Conservation (phyloP, 2,329 filamentous ascomycete species). For the Neonectria punicea region DNA sequence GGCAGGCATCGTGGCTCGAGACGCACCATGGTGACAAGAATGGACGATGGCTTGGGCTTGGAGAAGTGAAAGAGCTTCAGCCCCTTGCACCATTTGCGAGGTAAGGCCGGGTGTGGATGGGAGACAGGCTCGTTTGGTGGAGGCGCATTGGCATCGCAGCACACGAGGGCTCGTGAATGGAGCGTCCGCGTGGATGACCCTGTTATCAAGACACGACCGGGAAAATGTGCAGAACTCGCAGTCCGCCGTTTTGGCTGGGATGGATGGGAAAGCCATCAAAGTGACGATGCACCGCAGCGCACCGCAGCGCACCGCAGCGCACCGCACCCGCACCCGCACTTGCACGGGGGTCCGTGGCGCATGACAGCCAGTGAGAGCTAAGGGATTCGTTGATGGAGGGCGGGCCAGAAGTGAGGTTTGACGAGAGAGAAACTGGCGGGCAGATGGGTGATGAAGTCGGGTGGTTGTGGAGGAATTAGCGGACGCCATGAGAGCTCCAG, state of each 20-base stretch:
- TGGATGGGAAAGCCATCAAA: slow-evolving; percentile 3
- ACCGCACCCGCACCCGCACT: background rate
- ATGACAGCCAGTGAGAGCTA: slow-evolving; percentile 1
- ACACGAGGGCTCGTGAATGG: slow-evolving; percentile 22
- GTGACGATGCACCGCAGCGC: slow-evolving; percentile 7
- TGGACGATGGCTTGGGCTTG: slow-evolving; percentile 12
- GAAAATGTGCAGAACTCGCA: background rate
- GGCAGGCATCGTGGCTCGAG: background rate
- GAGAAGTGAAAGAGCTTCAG: slow-evolving; percentile 16
- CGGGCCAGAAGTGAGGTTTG: slow-evolving; percentile 1
- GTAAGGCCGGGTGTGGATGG: slow-evolving; percentile 23
- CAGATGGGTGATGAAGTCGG: background rate
- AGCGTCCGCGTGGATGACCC: slow-evolving; percentile 19
- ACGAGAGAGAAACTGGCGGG: slow-evolving; percentile 7
- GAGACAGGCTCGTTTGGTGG: slow-evolving; percentile 22
- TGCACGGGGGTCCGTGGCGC: background rate
- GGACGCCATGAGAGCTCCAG: background rate
- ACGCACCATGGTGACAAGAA: slow-evolving; percentile 9
- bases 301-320: slow-evolving; percentile 1
- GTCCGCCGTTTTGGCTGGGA: slow-evolving; percentile 20
- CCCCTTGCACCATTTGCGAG: slow-evolving; percentile 19
- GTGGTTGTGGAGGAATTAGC: slow-evolving; percentile 5
- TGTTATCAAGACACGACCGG: slow-evolving; percentile 4
- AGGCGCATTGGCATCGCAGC: slow-evolving; percentile 22
- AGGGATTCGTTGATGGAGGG: slow-evolving; percentile 4